Evolutionary conservation across 306 rosid species (phyloP).

Genomic region (Lotus japonicus): DNA sequence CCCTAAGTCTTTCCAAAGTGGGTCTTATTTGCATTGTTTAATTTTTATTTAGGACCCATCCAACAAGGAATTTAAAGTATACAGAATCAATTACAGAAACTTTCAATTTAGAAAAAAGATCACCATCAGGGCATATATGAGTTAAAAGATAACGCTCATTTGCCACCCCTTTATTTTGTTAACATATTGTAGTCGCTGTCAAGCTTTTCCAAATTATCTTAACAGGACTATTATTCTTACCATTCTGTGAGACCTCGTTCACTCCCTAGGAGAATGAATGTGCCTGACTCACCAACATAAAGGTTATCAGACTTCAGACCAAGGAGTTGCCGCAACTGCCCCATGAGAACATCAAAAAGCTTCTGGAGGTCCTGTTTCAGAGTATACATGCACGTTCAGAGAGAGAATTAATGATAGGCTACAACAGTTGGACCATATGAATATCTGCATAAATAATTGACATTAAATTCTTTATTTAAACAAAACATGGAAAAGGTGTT

Average conservation of each 20-base stretch:
- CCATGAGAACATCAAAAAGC: conserved; percentile 74
- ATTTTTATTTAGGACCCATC: background rate
- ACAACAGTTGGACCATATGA: background rate
- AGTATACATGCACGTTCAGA: conserved; percentile 23
- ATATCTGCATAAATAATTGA: background rate
- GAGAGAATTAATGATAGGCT: conserved; percentile 18
- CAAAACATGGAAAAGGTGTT: background rate
- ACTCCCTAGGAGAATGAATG: conserved; percentile 65
- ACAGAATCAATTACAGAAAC: background rate
- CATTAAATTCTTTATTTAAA: background rate
- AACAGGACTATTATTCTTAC: conserved; percentile 34
- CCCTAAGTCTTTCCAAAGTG: background rate
- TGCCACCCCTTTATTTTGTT: background rate
- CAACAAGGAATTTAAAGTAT: background rate
- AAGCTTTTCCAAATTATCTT: background rate
- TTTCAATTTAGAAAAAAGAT: conserved; percentile 2
- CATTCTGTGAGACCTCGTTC: conserved; percentile 86
- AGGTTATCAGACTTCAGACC: conserved; percentile 67
- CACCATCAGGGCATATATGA: background rate
- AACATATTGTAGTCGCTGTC: background rate
- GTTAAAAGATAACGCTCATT: conserved; percentile 3
- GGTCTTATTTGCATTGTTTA: background rate
- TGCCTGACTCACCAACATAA: conserved; percentile 62
- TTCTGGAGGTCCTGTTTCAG: conserved; percentile 71
- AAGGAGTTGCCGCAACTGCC: conserved; percentile 91